phyloP scores from a whole-genome alignment of 78 protist species.

The Dictyostelium purpureum region DNA sequence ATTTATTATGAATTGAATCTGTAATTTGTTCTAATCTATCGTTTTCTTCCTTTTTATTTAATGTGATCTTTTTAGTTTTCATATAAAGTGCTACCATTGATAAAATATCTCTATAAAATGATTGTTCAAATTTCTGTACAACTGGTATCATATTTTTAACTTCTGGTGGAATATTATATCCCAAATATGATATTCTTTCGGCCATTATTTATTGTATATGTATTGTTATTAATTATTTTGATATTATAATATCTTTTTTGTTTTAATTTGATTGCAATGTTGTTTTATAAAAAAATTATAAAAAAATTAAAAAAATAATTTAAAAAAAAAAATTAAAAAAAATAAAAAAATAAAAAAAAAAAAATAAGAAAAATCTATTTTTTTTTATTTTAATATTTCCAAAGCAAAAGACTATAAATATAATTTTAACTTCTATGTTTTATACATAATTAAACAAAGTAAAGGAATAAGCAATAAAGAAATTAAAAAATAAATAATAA shows the following conservation, averaged over 20 bases:
- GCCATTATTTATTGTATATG: neutral
- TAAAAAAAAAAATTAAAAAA: neutral
- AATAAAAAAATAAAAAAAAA: no score
- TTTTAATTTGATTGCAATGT: neutral
- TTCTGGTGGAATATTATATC: slow-evolving; percentile 57
- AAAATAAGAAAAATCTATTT: no score
- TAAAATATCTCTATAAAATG: slow-evolving; percentile 27
- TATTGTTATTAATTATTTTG: no score
- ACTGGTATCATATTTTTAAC: slow-evolving; percentile 44
- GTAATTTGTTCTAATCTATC: slow-evolving; percentile 17
- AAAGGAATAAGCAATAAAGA: no score
- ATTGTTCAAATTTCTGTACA: slow-evolving; percentile 17
- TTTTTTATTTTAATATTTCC: no score
- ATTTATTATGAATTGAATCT: slow-evolving; percentile 20
- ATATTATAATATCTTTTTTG: neutral
- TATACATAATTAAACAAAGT: no score
- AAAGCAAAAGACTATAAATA: no score
- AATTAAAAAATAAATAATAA: no score
- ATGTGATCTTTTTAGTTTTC: slow-evolving; percentile 35
- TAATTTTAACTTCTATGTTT: no score
- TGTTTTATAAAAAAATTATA: neutral
- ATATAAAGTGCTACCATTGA: slow-evolving; percentile 35
- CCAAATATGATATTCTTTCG: slow-evolving; percentile 51
- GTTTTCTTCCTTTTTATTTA: slow-evolving; percentile 13
- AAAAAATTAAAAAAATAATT: neutral